Evolutionary conservation across 352 stramenopile species (phyloP), one percentile per base, ranked within the genome.

Genomic region (Blastocystis sp.): DNA sequence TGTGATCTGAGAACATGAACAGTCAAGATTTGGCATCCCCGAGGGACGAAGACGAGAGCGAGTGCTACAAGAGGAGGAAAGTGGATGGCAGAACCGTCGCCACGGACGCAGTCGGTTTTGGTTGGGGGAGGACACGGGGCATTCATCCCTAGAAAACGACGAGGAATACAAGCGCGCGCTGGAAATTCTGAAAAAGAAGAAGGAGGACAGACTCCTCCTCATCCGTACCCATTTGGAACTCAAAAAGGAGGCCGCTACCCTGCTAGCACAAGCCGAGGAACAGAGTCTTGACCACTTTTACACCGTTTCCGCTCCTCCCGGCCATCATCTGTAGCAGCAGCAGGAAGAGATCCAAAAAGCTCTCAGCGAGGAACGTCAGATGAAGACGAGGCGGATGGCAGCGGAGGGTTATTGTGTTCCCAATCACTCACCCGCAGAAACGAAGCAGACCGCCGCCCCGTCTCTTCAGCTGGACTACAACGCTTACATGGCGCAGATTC

Each of bases 101-200:
- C 17, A 62, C 48, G 21, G 61, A 70, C 21, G 66, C 53, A 21
- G 48, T 38, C 65, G 53, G 56, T 69, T 67, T 84, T 11, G 52
- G 60, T 41, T 5, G 4, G 7, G 67, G 52, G 53, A 23, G 53
- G 56, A 67, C 38, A 41, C n/a, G 7, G 28, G 11, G 17, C 28
- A 38, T 40, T 52, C 5, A 17, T 5, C 48, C 10, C 28, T 38
- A 84, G 74, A 84, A 21, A 28, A 84, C 43, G 74, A 84, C 45
- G 60, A 67, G 28, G 74, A 84, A 45, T 84, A 60, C 48, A 66
- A 84, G 23, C n/a, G 48, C 52, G 74, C 74, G 19, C 19, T 84
- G 4, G 56, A 84, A 21, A 59, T 41, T 17, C 23, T 84, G 2
- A 28, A 84, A 23, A 84, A 84, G 56, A 62, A 84, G 74, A 14